Evolutionary conservation across 1,284 basidiomycete species (phyloP), one percentile per base, ranked within the genome.

Genomic region (Ganoderma sp.): DNA sequence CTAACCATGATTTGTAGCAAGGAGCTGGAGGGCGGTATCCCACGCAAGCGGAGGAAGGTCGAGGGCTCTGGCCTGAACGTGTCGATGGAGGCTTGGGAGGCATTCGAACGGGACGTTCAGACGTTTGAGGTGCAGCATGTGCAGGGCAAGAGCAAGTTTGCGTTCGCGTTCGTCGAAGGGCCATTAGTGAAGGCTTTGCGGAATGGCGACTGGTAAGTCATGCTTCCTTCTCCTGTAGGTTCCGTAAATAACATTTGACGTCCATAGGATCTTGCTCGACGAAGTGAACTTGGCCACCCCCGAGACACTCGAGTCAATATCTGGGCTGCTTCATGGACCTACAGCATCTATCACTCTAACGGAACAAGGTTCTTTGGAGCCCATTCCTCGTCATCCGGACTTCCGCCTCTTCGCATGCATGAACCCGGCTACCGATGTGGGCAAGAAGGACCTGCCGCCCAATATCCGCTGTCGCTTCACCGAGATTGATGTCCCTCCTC

Each of bases 401-500:
- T 99, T 99, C 82, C 92, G 97, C 34, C 84, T 99, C 9, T 99
- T 99, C 76, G 97, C 96, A 1, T 99, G 98, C 79, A 99, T 99
- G 98, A 99, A 99, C 77, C 98, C 98, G 2, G 98, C 98, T 0
- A 99, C 97, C 2, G 98, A 99, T 73, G 95, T 99, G 25, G 98
- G 98, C 65, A 99, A 99, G 84, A 97, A 96, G 76, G 97, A 99
- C 75, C 89, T 99, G 1, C 95, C 96, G 12, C 90, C 93, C 0
- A 93, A 93, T 73, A 92, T 99, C 59, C 91, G 97, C 43, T 90
- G 92, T 8, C 90, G 94, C 41, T 99, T 99, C 82, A 99, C 96
- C 2, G 98, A 99, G 80, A 88, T 99, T 63, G 97, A 97, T 76
- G 97, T 99, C 3, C 90, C 93, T 15, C 89, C 97, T 15, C 97